Evolutionary conservation across 2,329 filamentous ascomycete genomes (phyloP).

Genomic region (Ophiostoma populinum): DNA sequence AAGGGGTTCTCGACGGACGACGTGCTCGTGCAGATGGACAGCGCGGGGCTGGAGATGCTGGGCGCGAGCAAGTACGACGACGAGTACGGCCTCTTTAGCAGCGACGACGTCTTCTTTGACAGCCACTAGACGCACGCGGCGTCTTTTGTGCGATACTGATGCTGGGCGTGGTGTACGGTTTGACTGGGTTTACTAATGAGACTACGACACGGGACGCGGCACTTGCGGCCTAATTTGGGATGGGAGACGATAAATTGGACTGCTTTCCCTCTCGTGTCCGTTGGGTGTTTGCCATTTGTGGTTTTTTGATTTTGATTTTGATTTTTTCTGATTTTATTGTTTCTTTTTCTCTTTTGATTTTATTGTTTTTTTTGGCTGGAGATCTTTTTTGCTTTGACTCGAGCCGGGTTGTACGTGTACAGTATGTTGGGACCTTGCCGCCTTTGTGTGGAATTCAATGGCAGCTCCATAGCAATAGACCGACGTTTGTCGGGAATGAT

Average conservation of each 20-base stretch:
- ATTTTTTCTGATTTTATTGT: neutral
- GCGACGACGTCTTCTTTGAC: constrained; percentile 35
- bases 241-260: neutral
- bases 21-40: constrained; percentile 25
- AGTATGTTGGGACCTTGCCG: too few relatives aligned
- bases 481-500: too few relatives aligned
- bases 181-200: constrained; percentile 6
- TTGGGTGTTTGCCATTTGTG: neutral
- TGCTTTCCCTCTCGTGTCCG: neutral
- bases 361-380: neutral
- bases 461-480: too few relatives aligned
- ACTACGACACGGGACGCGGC: constrained; percentile 6
- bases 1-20: constrained; percentile 27
- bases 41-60: constrained; percentile 27
- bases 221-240: neutral
- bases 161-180: neutral
- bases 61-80: constrained; percentile 38
- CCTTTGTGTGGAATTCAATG: too few relatives aligned
- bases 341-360: neutral
- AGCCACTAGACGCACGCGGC: constrained; percentile 4
- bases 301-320: neutral
- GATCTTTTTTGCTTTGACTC: neutral
- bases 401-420: too few relatives aligned
- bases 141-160: constrained; percentile 4
- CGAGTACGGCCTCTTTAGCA: constrained; percentile 35